Conservation (phyloP, 2,329 filamentous ascomycete species). For the Chaetoscypha palmicola region DNA sequence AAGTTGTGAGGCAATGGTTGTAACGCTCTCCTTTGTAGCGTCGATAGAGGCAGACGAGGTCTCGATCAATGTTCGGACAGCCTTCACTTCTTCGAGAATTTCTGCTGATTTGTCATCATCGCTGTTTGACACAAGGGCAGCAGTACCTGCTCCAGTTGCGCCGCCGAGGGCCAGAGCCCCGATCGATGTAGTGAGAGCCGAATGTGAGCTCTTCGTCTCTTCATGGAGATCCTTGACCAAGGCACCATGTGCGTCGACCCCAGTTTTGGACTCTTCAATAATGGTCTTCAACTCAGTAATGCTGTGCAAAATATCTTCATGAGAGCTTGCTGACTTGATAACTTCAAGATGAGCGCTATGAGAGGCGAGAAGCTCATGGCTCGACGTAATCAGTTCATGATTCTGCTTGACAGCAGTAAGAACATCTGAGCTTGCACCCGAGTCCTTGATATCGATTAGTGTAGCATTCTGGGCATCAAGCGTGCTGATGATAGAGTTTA, state of each 20-base stretch:
- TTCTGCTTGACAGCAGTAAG: constrained; percentile 13
- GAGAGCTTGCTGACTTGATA: constrained; percentile 14
- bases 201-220: constrained; percentile 19
- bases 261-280: constrained; percentile 21
- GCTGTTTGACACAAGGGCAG: constrained; percentile 5
- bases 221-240: constrained; percentile 22
- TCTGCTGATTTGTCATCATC: constrained; percentile 9
- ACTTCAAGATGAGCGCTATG: constrained; percentile 18
- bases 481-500: constrained; percentile 16
- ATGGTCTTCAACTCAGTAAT: constrained; percentile 22
- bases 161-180: constrained; percentile 19
- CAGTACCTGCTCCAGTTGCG: constrained; percentile 18
- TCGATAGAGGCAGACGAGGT: constrained; percentile 14
- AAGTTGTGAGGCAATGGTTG: constrained; percentile 17
- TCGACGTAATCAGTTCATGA: constrained; percentile 11
- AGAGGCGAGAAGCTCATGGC: constrained; percentile 11
- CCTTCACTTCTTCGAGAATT: constrained; percentile 20
- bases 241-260: constrained; percentile 14
- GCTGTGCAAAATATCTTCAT: constrained; percentile 17
- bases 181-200: constrained; percentile 19
- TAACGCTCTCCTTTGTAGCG: constrained; percentile 12
- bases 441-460: constrained; percentile 16
- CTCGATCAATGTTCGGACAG: constrained; percentile 15
- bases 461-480: constrained; percentile 16
- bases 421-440: constrained; percentile 11